Conservation (phyloP, 306 rosid species). For the Begonia fuchsioides region DNA sequence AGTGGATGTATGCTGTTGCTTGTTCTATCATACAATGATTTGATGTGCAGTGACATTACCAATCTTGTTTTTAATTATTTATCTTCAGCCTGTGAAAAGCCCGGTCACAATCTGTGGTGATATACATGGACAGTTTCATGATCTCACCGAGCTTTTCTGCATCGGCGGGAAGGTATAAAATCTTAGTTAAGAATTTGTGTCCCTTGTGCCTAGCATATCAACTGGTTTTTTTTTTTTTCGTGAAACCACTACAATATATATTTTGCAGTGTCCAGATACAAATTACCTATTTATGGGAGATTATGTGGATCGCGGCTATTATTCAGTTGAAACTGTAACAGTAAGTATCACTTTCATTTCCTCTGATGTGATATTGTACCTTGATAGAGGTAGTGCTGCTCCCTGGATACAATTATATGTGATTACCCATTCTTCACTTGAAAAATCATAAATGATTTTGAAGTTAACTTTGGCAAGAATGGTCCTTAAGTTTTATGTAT, state of each 20-base stretch:
- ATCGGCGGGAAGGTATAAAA: constrained; percentile 86
- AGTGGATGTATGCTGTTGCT: neutral
- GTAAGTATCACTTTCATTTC: constrained; percentile 25
- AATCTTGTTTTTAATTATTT: constrained; percentile 1
- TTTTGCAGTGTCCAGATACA: constrained; percentile 87
- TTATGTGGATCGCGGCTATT: constrained; percentile 96
- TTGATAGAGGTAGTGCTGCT: too few relatives aligned
- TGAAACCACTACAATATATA: neutral
- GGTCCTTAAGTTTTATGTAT: too few relatives aligned
- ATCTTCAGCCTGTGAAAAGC: constrained; percentile 81
- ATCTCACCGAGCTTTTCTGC: constrained; percentile 95
- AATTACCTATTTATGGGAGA: constrained; percentile 97
- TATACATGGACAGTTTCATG: constrained; percentile 97
- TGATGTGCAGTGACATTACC: too few relatives aligned
- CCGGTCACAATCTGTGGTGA: constrained; percentile 96
- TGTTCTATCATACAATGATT: too few relatives aligned
- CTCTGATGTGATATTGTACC: neutral
- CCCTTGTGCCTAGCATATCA: neutral
- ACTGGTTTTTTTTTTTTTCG: neutral
- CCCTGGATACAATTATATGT: too few relatives aligned
- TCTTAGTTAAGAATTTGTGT: neutral
- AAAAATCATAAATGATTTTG: too few relatives aligned
- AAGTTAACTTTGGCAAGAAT: too few relatives aligned
- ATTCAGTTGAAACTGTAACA: constrained; percentile 90
- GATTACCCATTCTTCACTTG: too few relatives aligned